These are phyloP conservation scores for Mycena chlorophos DNA, from an alignment of 768 basidiomycete genomes.

Conservation along the genomic window DNA sequence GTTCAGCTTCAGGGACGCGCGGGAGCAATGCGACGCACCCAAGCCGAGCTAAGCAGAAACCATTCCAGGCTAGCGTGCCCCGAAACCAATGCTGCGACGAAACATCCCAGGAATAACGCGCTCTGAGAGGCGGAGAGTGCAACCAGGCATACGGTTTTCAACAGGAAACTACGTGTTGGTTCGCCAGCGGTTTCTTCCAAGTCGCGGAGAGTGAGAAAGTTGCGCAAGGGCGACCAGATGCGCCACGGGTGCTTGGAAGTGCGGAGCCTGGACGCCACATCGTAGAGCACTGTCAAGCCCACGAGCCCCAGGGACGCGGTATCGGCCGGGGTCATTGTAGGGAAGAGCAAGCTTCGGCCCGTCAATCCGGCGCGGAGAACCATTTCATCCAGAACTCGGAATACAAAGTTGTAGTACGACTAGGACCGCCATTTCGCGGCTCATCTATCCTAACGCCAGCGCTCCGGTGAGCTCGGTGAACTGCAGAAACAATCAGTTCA, in stretches of 20 bases:
- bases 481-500: too few relatives aligned
- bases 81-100: constrained; percentile 37
- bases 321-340: background rate
- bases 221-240: constrained; percentile 44
- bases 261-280: constrained; percentile 27
- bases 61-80: constrained; percentile 26
- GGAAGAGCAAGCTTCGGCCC: background rate
- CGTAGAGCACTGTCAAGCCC: constrained; percentile 27
- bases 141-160: constrained; percentile 37
- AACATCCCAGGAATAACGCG: constrained; percentile 43
- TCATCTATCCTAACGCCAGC: background rate
- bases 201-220: constrained; percentile 54
- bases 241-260: constrained; percentile 29
- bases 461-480: background rate
- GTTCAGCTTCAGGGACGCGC: constrained; percentile 8
- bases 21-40: constrained; percentile 45
- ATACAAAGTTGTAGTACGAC: background rate
- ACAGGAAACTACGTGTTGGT: constrained; percentile 26
- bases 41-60: constrained; percentile 41
- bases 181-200: constrained; percentile 42
- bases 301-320: background rate
- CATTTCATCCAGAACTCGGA: background rate
- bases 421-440: background rate
- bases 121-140: constrained; percentile 40
- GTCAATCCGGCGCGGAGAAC: background rate